These are phyloP conservation scores for Periconia digitata DNA, from an alignment of 2,329 filamentous ascomycete genomes.

Conservation along the genomic window DNA sequence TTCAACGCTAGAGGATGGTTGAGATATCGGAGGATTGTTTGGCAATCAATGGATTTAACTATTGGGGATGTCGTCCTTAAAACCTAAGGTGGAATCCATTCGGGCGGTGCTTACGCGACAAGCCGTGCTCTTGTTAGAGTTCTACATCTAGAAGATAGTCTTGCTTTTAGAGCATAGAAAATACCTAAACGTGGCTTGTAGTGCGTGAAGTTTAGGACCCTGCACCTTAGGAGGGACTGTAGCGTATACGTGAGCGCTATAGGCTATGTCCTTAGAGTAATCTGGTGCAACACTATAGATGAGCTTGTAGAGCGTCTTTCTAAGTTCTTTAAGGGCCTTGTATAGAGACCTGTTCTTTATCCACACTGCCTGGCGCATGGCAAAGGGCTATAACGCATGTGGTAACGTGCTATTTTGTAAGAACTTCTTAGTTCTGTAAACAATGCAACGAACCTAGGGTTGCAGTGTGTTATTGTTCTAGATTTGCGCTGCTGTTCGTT, in stretches of 20 bases:
- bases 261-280: too few species aligned
- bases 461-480: not conserved
- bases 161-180: not conserved
- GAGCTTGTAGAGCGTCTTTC: too few species aligned
- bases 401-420: not conserved
- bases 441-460: not conserved
- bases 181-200: not conserved
- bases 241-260: too few species aligned
- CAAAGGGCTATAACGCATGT: not conserved
- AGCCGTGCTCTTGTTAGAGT: not conserved
- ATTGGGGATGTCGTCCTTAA: not conserved
- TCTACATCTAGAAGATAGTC: not conserved
- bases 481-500: not conserved
- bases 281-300: too few species aligned
- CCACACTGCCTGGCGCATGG: too few species aligned
- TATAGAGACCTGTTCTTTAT: too few species aligned
- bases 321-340: too few species aligned
- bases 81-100: not conserved
- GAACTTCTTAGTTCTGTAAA: not conserved
- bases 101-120: not conserved
- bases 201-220: not conserved
- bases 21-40: too few species aligned
- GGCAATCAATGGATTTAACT: too few species aligned
- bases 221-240: too few species aligned
- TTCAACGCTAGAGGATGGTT: too few species aligned